Evolutionary conservation across 805 yeast genomes (phyloP), one percentile per base, ranked within the genome.

Genomic region (Wickerhamomyces queroliae): DNA sequence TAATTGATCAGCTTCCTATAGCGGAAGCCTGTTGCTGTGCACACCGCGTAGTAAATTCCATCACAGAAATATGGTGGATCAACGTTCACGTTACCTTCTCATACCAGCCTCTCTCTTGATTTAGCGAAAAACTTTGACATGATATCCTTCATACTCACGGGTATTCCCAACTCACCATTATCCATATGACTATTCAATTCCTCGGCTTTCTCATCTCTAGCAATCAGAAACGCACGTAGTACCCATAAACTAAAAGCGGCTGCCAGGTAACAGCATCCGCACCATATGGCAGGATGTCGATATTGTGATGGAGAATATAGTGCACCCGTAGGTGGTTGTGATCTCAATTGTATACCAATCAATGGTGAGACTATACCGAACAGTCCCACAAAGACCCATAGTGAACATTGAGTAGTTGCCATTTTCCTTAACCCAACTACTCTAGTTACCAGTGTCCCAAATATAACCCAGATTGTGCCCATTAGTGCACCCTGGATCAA

Each of bases 401-500:
- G 46, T 73, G 76, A 65, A 17, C 76, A 70, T 38, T 70, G 59
- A 0, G 69, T 57, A 15, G 74, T 70, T 33, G 72, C 72, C 51
- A 78, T 56, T 46, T 72, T 75, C 28, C 65, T 55, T 22, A 80
- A 54, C 0, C 87, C 87, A 15, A 72, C 72, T 19, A 78, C 59
- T 37, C 78, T 56, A 1, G 81, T 70, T 1, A 68, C 55, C 20
- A 76, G 61, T 3, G 83, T 68, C 1, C 80, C 72, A 43, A 71
- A 47, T 3, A 76, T 69, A 4, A 78, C 72, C 73, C 78, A 80
- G 32, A 79, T 62, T 10, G 77, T 63, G 3, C 87, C 87, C 81
- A 80, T 79, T 24, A 73, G 38, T 0, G 67, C 61, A 27, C 88
- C 88, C 47, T 62, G 66, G 5, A 79, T 44, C 13, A 79, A 24